Conservation (phyloP, 2,329 filamentous ascomycete genomes). For the Colletotrichum cuscutae region DNA sequence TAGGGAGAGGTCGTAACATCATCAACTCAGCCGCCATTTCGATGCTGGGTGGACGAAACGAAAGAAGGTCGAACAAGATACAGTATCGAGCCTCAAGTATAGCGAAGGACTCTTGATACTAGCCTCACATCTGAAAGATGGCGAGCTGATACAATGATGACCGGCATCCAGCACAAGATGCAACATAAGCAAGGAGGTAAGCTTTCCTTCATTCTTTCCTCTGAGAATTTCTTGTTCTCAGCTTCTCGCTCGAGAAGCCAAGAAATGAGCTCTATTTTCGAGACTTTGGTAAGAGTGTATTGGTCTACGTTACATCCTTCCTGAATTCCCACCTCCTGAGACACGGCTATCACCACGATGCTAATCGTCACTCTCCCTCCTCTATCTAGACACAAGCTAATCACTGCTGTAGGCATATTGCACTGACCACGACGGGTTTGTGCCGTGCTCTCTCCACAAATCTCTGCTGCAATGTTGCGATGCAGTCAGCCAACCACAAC, state of each 20-base stretch:
- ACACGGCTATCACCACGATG: neutral
- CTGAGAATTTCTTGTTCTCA: neutral
- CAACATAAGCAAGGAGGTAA: neutral
- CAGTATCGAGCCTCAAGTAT: neutral
- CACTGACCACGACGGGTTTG: neutral
- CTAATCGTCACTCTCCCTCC: neutral
- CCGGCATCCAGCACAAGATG: too few species aligned
- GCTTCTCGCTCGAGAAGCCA: neutral
- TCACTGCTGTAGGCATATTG: neutral
- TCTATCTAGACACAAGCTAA: neutral
- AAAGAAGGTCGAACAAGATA: neutral
- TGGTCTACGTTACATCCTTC: neutral
- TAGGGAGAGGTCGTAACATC: neutral
- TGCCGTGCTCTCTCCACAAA: neutral
- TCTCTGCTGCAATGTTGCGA: neutral
- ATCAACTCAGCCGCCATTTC: neutral
- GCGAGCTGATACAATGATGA: too few species aligned
- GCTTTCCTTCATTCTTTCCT: neutral
- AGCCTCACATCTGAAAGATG: neutral
- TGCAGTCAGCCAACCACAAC: neutral
- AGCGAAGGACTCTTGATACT: neutral
- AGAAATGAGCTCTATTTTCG: neutral
- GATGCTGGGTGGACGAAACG: neutral
- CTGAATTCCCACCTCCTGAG: neutral
- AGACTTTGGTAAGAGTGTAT: neutral